Conservation (phyloP, 495 filamentous ascomycete genomes). For the Xylaria venustula region DNA sequence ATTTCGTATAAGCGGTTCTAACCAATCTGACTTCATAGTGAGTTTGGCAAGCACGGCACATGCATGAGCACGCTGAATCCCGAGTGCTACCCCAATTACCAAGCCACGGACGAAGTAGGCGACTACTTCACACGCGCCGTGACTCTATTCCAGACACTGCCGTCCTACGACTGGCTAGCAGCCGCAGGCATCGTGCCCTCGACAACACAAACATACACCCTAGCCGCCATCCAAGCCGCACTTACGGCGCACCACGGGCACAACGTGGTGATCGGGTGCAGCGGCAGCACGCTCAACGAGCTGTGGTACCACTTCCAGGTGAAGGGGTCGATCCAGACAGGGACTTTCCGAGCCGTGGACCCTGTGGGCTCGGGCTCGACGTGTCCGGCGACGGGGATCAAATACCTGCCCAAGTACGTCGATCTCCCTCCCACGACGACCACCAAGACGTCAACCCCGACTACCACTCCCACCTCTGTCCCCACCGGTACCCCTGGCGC, state of each 20-base stretch:
- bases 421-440: slow-evolving; percentile 15
- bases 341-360: slow-evolving; percentile 57
- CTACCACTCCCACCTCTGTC: background rate
- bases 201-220: slow-evolving; percentile 58
- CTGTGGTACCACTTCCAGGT: slow-evolving; percentile 81
- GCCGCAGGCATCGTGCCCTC: slow-evolving; percentile 63
- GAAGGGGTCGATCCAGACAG: slow-evolving; percentile 65
- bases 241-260: slow-evolving; percentile 55
- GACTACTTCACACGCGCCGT: slow-evolving; percentile 57
- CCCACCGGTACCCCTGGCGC: slow-evolving; percentile 16
- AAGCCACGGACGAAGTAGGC: slow-evolving; percentile 50
- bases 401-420: slow-evolving; percentile 30
- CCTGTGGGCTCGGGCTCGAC: slow-evolving; percentile 22
- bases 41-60: slow-evolving; percentile 79
- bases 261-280: slow-evolving; percentile 61
- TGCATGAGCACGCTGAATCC: slow-evolving; percentile 67
- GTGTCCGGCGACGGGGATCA: slow-evolving; percentile 28
- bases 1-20: too few species aligned
- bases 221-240: slow-evolving; percentile 59
- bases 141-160: slow-evolving; percentile 53
- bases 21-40: slow-evolving; percentile 22
- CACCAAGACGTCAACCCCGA: slow-evolving; percentile 1
- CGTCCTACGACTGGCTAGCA: slow-evolving; percentile 54
- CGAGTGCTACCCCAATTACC: slow-evolving; percentile 64
- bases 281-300: slow-evolving; percentile 60